Base-by-base conservation (phyloP, 169 alveolate genomes). In the Babesia divergens region DNA sequence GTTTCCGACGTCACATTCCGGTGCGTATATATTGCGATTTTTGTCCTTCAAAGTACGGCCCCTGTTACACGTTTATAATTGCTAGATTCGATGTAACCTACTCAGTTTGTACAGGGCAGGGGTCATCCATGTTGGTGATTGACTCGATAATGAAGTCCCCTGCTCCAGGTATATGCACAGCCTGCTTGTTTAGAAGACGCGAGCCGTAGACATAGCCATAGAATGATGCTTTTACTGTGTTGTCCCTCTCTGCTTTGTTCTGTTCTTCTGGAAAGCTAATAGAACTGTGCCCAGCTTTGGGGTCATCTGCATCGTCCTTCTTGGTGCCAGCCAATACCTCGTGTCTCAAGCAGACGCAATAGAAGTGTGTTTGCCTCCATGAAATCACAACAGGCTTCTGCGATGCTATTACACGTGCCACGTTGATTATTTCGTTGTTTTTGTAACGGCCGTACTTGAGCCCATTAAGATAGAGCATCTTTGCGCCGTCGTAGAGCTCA, bases 401-500 rank as follows among this genome's bases (percentile, higher is more conserved):
- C 13, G 95, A 96, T 11, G 99, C 94, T 62, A 98, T 84, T 72
- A 93, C 97, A 71, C 99, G 92, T 3, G 99, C 93, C 49, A 97
- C 87, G 69, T 97, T 96, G 51, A 94, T 92, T 16, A 97, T 86
- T 68, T 98, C 99, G 38, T 92, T 91, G 75, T 92, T 96, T 49
- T 91, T 91, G 84, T 97, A 97, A 54, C 89, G 87, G 28, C 94
- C 95, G 84, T 95, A 91, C 86, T 95, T 93, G 59, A 96, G 83
- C 20, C 99, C 99, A 40, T 95, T 94, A 51, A 97, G 84, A 79
- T 96, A 96, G 83, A 97, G 97, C 51, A 98, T 87, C 90, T 98
- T 98, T 7, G 99, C 98, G 34, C 99, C 99, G 83, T 95, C 98
- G 59, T 97, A 95, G 22, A 97, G 95, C 89, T 98, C 99, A 18